Percentiles rank a stretch among this genome's conserved stretches.
phyloP scores from a whole-genome alignment of 805 yeast species.

The Suhomyces canberraensis region DNA sequence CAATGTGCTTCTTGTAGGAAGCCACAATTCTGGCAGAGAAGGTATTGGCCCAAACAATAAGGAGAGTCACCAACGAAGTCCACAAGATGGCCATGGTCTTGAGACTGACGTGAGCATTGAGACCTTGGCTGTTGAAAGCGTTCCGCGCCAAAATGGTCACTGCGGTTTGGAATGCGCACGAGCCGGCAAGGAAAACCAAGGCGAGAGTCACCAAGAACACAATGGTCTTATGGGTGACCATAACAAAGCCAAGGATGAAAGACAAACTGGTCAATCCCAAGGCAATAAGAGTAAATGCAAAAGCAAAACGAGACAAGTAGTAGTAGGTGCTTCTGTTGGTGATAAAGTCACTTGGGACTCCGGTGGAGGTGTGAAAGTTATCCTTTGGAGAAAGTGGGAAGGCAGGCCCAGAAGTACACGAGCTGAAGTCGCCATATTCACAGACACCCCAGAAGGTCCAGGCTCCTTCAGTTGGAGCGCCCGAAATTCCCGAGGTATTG shows the following conservation, averaged over 20 bases:
- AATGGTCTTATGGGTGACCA: conserved; percentile 50
- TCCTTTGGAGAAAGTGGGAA: conserved; percentile 79
- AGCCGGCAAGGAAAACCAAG: conserved; percentile 54
- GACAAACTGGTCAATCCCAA: conserved; percentile 63
- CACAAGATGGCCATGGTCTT: conserved; percentile 61
- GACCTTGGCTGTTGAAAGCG: conserved; percentile 53
- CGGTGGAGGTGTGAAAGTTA: conserved; percentile 56
- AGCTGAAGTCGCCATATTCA: conserved; percentile 53
- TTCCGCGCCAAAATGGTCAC: conserved; percentile 70
- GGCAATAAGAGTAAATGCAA: conserved; percentile 39
- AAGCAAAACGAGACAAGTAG: conserved; percentile 54
- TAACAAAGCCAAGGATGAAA: conserved; percentile 55
- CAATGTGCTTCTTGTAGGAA: conserved; percentile 51
- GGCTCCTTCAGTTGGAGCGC: conserved; percentile 52
- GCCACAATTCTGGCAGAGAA: conserved; percentile 49
- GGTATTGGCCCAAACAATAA: conserved; percentile 49
- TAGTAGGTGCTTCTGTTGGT: conserved; percentile 51
- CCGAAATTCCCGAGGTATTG: conserved; percentile 55
- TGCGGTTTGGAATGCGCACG: conserved; percentile 73
- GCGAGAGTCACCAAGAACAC: conserved; percentile 52
- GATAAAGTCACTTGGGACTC: conserved; percentile 52
- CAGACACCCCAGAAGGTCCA: conserved; percentile 85
- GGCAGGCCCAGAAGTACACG: conserved; percentile 61
- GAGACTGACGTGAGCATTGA: conserved; percentile 51
- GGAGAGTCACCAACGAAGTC: conserved; percentile 60